Percentiles rank a stretch among this genome's conserved stretches.
These are phyloP conservation scores for Apiotrichum mycotoxinovorans DNA, from an alignment of 1,284 basidiomycete genomes.

Conservation along the genomic window DNA sequence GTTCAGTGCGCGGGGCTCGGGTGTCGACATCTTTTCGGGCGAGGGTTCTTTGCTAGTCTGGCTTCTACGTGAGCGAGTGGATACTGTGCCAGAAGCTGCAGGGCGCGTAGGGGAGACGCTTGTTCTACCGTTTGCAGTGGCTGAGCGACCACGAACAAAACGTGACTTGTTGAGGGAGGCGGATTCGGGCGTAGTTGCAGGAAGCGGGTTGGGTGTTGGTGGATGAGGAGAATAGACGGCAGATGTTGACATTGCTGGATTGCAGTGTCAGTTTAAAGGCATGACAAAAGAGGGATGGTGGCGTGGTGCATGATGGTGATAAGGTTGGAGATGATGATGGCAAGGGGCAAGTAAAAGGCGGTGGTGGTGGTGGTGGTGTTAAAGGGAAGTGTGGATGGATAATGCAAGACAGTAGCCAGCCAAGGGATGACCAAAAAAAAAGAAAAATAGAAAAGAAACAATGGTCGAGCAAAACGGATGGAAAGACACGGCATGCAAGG, in stretches of 20 bases:
- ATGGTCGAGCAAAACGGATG: no score
- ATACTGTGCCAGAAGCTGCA: conserved; percentile 1
- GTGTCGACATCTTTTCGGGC: conserved; percentile 16
- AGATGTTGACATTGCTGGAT: conserved; percentile 16
- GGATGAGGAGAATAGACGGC: conserved; percentile 17
- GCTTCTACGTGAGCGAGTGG: conserved; percentile 12
- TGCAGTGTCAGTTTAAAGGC: not conserved
- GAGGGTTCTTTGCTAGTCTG: conserved; percentile 15
- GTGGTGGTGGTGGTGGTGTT: not conserved
- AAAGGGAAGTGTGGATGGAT: no score
- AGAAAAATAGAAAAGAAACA: no score
- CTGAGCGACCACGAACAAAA: conserved; percentile 11
- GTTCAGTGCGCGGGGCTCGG: not conserved
- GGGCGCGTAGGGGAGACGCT: conserved; percentile 18
- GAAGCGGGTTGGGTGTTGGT: conserved; percentile 5
- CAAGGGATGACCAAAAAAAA: not conserved
- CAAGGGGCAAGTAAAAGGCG: no score
- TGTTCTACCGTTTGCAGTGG: not conserved
- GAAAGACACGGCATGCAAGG: no score
- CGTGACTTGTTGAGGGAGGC: conserved; percentile 1
- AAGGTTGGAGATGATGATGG: not conserved
- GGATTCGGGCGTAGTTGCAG: not conserved
- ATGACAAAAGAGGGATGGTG: not conserved
- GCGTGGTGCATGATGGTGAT: not conserved
- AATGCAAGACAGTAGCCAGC: not conserved